Evolutionary conservation across 305 asterid species (phyloP).

Genomic region (Fraxinus sp.): DNA sequence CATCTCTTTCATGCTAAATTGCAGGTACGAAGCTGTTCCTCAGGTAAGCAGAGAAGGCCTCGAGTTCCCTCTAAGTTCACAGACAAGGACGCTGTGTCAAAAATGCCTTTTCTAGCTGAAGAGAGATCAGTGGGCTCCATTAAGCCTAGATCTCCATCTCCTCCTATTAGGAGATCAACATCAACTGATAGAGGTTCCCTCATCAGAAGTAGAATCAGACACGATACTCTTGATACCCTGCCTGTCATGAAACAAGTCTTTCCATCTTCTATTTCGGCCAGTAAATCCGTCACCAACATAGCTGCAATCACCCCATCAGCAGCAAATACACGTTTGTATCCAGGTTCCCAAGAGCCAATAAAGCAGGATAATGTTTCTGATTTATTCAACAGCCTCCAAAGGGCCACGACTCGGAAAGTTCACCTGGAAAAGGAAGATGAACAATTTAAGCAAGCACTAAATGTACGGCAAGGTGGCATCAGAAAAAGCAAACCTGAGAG

Average conservation of each 20-base stretch:
- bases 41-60: conserved; percentile 74
- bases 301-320: conserved; percentile 43
- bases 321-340: conserved; percentile 28
- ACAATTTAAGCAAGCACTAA: conserved; percentile 64
- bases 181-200: conserved; percentile 74
- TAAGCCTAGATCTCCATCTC: conserved; percentile 70
- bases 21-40: conserved; percentile 72
- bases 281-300: conserved; percentile 43
- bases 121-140: conserved; percentile 41
- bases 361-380: conserved; percentile 49
- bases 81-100: conserved; percentile 60
- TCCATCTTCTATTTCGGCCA: conserved; percentile 60
- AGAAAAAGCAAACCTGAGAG: conserved; percentile 58
- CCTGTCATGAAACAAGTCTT: conserved; percentile 56
- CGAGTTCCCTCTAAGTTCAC: conserved; percentile 69
- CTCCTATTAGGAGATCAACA: conserved; percentile 80
- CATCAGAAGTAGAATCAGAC: conserved; percentile 44
- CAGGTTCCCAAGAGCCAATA: conserved; percentile 45
- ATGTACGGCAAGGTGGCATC: conserved; percentile 67
- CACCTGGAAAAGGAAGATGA: conserved; percentile 64
- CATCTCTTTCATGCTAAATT: conserved; percentile 28
- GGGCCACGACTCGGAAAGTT: conserved; percentile 46
- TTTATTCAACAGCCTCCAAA: conserved; percentile 49
- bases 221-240: conserved; percentile 57
- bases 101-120: conserved; percentile 53